These are phyloP conservation scores for Leccinum longicurvipes DNA, from an alignment of 768 basidiomycete genomes.

Conservation along the genomic window DNA sequence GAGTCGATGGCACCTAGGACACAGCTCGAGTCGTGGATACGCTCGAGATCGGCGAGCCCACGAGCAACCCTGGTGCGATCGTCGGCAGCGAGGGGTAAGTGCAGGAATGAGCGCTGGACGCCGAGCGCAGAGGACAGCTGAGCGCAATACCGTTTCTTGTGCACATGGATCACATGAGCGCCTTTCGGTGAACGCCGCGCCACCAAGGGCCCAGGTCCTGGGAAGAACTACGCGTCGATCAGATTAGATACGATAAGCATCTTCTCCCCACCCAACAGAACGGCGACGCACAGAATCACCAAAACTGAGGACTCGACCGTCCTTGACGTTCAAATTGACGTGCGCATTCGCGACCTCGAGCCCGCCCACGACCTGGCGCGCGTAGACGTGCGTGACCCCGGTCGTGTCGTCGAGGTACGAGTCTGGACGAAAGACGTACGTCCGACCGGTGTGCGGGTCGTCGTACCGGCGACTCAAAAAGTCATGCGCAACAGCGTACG, in stretches of 20 bases:
- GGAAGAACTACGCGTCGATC: too few species aligned
- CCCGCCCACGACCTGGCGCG: slow-evolving; percentile 79
- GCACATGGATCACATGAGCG: slow-evolving; percentile 39
- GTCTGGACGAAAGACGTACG: slow-evolving; percentile 68
- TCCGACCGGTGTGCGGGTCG: slow-evolving; percentile 32
- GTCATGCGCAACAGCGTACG: slow-evolving; percentile 56
- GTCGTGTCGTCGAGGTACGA: slow-evolving; percentile 85
- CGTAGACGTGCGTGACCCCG: slow-evolving; percentile 87
- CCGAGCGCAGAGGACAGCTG: slow-evolving; percentile 35
- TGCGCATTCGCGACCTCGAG: slow-evolving; percentile 88
- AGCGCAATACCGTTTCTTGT: slow-evolving; percentile 57
- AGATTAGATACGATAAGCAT: too few species aligned
- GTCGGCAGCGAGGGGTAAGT: background rate
- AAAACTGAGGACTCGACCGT: slow-evolving; percentile 81
- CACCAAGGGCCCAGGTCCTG: background rate
- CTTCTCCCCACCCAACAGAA: too few species aligned
- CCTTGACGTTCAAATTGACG: slow-evolving; percentile 89
- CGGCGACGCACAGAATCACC: slow-evolving; percentile 85
- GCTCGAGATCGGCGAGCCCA: slow-evolving; percentile 34
- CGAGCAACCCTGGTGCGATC: slow-evolving; percentile 13
- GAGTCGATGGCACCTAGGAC: slow-evolving; percentile 37
- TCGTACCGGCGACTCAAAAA: slow-evolving; percentile 54
- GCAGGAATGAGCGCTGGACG: slow-evolving; percentile 31
- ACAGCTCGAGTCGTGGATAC: slow-evolving; percentile 59
- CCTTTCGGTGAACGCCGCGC: slow-evolving; percentile 10